Conservation (phyloP, 768 basidiomycete genomes). For the Tulasnella calospora region DNA sequence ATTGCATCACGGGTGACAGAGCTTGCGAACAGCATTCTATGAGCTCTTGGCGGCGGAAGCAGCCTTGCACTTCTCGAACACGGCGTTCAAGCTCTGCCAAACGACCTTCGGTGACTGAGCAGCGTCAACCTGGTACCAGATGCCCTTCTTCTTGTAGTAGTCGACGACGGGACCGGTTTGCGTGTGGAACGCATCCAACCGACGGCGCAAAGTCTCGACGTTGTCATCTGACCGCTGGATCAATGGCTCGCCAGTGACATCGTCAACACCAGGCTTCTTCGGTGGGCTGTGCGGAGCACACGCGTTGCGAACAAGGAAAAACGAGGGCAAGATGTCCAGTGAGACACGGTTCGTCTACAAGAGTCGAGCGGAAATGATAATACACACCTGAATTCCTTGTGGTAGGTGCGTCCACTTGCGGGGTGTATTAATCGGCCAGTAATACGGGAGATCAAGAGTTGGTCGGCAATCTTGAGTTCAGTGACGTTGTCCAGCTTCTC, state of each 20-base stretch:
- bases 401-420: constrained; percentile 84
- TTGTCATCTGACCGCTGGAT: constrained; percentile 98
- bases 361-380: constrained; percentile 12
- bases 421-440: constrained; percentile 94
- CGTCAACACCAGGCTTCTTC: constrained; percentile 91
- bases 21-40: background rate
- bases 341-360: background rate
- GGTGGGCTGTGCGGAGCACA: constrained; percentile 65
- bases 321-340: background rate
- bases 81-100: constrained; percentile 72
- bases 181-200: constrained; percentile 79
- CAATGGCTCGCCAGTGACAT: constrained; percentile 90
- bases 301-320: background rate
- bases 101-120: constrained; percentile 89
- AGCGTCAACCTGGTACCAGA: constrained; percentile 90
- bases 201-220: constrained; percentile 87
- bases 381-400: constrained; percentile 87
- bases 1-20: background rate
- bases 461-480: constrained; percentile 87
- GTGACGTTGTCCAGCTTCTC: constrained; percentile 91
- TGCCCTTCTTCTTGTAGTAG: constrained; percentile 87
- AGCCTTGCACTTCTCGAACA: constrained; percentile 51
- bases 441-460: constrained; percentile 93
- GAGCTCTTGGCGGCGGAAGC: constrained; percentile 3
- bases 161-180: constrained; percentile 95